Conservation (phyloP, 495 filamentous ascomycete species). For the Lasiosphaeria ovina region DNA sequence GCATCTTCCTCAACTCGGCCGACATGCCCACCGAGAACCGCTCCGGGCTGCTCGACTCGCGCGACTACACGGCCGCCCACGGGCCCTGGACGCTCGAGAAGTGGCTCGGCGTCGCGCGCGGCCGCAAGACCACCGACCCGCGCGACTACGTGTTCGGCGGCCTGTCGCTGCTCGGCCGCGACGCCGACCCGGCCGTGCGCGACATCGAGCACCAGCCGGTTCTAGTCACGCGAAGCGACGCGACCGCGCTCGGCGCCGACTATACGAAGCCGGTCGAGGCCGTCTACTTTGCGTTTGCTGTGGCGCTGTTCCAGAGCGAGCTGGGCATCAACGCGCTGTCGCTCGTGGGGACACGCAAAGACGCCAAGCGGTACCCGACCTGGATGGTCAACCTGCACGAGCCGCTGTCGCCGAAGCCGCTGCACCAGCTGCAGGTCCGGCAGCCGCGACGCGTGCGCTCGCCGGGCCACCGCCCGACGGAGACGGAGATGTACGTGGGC, state of each 20-base stretch:
- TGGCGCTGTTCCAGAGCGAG: not conserved
- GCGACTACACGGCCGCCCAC: not conserved
- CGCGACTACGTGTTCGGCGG: conserved; percentile 15
- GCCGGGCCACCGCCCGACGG: not conserved
- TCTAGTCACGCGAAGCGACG: not conserved
- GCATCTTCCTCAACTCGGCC: not conserved
- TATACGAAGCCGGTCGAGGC: conserved; percentile 3
- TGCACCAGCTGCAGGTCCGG: not conserved
- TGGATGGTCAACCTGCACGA: not conserved
- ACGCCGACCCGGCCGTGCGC: not conserved
- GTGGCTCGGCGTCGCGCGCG: not conserved
- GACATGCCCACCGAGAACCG: not conserved
- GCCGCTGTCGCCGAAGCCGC: not conserved
- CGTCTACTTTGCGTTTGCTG: not conserved
- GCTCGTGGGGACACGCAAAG: not conserved
- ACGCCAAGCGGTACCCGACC: not conserved
- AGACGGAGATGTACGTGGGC: not conserved
- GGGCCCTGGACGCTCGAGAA: not conserved
- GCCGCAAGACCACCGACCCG: conserved; percentile 7
- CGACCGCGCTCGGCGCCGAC: not conserved
- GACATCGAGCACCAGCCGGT: not conserved
- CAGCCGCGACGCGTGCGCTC: not conserved
- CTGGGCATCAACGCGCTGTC: not conserved
- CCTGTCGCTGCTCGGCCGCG: conserved; percentile 6
- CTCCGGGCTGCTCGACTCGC: not conserved